Evolutionary conservation across 164 flowering plant species (phyloP).

Genomic region (Annona cherimola): DNA sequence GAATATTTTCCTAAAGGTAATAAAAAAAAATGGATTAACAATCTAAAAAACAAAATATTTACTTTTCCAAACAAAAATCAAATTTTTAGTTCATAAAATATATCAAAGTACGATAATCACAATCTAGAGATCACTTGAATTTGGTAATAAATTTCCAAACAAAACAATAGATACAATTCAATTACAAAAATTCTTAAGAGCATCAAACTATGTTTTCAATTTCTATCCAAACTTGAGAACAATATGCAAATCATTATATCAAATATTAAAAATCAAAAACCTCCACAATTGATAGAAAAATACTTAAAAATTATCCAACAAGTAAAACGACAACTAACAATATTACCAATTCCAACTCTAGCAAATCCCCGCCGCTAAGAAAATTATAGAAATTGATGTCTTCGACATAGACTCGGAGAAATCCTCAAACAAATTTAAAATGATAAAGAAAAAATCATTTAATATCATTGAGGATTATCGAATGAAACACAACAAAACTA

Average conservation of each 20-base stretch:
- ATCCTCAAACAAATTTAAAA: not conserved
- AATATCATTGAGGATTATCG: not conserved
- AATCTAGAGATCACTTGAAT: not conserved
- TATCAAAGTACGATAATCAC: not conserved
- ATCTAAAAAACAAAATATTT: not conserved
- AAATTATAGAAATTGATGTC: not conserved
- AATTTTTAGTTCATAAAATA: not conserved
- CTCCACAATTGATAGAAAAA: not conserved
- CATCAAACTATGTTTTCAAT: not conserved
- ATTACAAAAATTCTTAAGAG: not conserved
- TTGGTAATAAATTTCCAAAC: not conserved
- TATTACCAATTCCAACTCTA: too few species aligned
- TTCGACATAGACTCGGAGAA: not conserved
- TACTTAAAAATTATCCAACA: not conserved
- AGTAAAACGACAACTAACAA: too few species aligned
- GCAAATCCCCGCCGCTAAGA: not conserved
- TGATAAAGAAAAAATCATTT: not conserved
- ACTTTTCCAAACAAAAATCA: not conserved
- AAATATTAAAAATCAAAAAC: slow-evolving; percentile 3
- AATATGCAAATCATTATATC: not conserved
- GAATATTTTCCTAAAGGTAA: not conserved
- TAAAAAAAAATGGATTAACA: not conserved
- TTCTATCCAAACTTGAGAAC: not conserved
- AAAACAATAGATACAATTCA: not conserved
- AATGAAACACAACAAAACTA: not conserved